Conservation (phyloP, 257 asterid species). For the Buddleja alternifolia region DNA sequence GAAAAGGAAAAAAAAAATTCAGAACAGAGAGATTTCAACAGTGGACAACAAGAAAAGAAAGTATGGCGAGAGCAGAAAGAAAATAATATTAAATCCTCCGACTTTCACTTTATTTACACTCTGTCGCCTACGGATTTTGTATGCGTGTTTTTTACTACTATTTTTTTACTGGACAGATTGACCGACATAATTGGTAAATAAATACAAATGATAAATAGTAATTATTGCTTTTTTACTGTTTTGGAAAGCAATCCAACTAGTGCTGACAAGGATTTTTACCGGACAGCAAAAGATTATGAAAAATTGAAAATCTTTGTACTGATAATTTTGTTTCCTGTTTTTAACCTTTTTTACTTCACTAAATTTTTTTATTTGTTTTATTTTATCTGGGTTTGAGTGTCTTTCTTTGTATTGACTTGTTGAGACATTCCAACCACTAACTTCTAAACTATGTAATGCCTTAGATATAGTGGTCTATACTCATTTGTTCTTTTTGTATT, state of each 20-base stretch:
- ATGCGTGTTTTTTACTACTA: not conserved
- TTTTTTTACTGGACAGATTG: slow-evolving; percentile 20
- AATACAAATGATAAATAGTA: not conserved
- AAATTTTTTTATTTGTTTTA: too few species aligned
- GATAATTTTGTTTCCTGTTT: slow-evolving; percentile 24
- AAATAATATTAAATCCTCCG: slow-evolving; percentile 15
- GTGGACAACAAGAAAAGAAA: slow-evolving; percentile 37
- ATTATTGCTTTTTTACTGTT: slow-evolving; percentile 10
- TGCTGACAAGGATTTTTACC: slow-evolving; percentile 24
- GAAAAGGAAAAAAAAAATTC: not conserved
- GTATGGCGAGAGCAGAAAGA: slow-evolving; percentile 35
- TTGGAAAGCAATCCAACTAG: not conserved
- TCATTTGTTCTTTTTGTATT: slow-evolving; percentile 18
- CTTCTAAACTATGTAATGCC: slow-evolving; percentile 24
- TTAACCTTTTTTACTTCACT: not conserved
- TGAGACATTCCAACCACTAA: slow-evolving; percentile 55
- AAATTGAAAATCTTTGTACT: slow-evolving; percentile 27
- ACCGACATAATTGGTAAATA: slow-evolving; percentile 39
- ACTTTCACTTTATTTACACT: slow-evolving; percentile 25
- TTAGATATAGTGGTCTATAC: slow-evolving; percentile 3
- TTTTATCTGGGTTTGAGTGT: slow-evolving; percentile 3
- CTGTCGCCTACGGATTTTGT: slow-evolving; percentile 8
- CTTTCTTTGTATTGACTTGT: slow-evolving; percentile 35
- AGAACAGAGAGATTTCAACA: slow-evolving; percentile 42
- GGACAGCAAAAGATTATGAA: not conserved